Evolutionary conservation across 805 yeast species (phyloP), one percentile per base, ranked within the genome.

Genomic region (Yamadazyma takamatsuzukensis): DNA sequence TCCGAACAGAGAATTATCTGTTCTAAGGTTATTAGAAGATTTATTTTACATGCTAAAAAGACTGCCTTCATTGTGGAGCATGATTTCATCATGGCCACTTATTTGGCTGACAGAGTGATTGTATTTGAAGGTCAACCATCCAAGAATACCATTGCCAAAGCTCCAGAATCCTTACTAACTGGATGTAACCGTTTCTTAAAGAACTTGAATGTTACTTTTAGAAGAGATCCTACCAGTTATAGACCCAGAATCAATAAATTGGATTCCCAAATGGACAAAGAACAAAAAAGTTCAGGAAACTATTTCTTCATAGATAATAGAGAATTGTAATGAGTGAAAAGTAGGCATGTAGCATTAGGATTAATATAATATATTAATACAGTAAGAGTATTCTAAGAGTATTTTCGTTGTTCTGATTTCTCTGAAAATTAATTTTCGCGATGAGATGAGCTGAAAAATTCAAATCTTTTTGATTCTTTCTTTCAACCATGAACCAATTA

Each of bases 11-110:
- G 99, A 86, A 88, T 93, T 56, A 84, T 93, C 48, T 93, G 98
- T 74, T 85, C 98, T 33, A 93, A 93, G 73, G 98, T 93, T 49
- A 93, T 93, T 53, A 84, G 96, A 77, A 83, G 96, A 66, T 93
- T 88, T 58, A 85, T 93, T 54, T 70, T 93, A 60, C 98, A 93
- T 60, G 78, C 96, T 49, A 89, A 90, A 74, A 93, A 90, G 76
- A 90, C 97, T 28, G 98, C 99, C n/a, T 93, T 93, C 62, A 74
- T 93, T 52, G 99, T 93, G 39, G 99, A 93, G 81, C 99, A 93
- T 80, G 99, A 93, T 77, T 93, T 93, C 77, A 93, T 93, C 72
- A 93, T 93, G 99, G 97, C 98, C 45, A 93, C 99, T 12, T 93
- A 93, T 62, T 76, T 93, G 73, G 98, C 99, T 44, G 99, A 93